These are phyloP conservation scores for Acanthamoeba lenticulata DNA, from an alignment of 208 protist genomes.

Conservation along the genomic window DNA sequence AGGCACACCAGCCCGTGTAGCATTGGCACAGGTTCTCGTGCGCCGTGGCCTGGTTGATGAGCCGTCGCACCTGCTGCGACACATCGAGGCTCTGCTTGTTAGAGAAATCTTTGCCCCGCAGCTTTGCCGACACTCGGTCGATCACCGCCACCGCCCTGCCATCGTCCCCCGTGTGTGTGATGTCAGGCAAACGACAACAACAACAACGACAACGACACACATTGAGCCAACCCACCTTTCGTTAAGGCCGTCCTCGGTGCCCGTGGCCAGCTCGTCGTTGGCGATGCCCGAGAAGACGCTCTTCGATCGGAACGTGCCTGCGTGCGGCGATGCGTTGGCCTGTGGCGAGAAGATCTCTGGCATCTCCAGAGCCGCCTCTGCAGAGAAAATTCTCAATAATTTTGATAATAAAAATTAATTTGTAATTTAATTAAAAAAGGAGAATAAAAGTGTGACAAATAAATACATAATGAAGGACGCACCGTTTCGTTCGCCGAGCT, in stretches of 20 bases:
- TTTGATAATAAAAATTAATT: no score
- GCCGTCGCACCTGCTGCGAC: slow-evolving; percentile 86
- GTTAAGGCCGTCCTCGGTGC: neutral
- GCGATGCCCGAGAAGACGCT: neutral
- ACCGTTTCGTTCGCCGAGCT: neutral
- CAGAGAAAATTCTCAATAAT: no score
- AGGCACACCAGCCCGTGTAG: slow-evolving; percentile 98
- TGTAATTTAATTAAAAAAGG: no score
- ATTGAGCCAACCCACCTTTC: neutral
- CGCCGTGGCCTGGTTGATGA: slow-evolving; percentile 97
- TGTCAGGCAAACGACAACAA: neutral
- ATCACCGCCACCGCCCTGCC: slow-evolving; percentile 95
- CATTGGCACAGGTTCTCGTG: slow-evolving; percentile 98
- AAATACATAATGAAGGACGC: neutral
- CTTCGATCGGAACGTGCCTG: neutral
- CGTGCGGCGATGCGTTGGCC: neutral
- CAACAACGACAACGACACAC: neutral
- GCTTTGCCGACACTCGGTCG: slow-evolving; percentile 97
- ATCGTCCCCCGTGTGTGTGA: neutral
- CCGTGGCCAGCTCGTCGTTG: neutral
- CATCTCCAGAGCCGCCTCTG: no score
- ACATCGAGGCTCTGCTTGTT: slow-evolving; percentile 78
- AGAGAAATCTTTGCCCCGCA: slow-evolving; percentile 97
- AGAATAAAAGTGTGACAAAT: no score
- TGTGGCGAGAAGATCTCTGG: no score